These are phyloP conservation scores for Clavispora fructus DNA, from an alignment of 805 yeast species.

Conservation along the genomic window DNA sequence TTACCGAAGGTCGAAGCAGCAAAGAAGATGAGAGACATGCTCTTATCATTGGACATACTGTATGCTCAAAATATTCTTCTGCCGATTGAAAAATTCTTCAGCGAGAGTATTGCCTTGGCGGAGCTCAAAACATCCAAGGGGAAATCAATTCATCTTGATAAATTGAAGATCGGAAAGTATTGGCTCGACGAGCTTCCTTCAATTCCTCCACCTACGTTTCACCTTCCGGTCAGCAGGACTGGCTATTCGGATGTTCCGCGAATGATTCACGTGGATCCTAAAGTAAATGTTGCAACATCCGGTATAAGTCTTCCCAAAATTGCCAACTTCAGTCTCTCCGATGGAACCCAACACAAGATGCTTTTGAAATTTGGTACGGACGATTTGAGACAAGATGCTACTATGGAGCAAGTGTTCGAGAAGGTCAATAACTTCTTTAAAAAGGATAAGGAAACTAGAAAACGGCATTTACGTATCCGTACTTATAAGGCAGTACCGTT, in stretches of 20 bases:
- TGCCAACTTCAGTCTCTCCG: conserved; percentile 45
- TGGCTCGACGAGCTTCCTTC: conserved; percentile 48
- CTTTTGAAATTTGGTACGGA: conserved; percentile 83
- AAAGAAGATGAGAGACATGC: conserved; percentile 37
- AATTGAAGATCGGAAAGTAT: conserved; percentile 34
- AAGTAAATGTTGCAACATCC: conserved; percentile 60
- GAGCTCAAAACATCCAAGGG: conserved; percentile 37
- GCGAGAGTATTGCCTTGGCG: conserved; percentile 48
- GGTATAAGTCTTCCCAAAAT: conserved; percentile 91
- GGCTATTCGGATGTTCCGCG: conserved; percentile 44
- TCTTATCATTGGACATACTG: conserved; percentile 22
- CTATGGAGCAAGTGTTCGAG: conserved; percentile 94
- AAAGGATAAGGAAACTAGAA: conserved; percentile 50
- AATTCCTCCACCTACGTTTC: conserved; percentile 66
- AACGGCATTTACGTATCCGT: conserved; percentile 56
- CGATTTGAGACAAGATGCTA: conserved; percentile 91
- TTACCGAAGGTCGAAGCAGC: conserved; percentile 48
- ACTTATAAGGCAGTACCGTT: conserved; percentile 89
- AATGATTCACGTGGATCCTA: conserved; percentile 41
- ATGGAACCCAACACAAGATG: conserved; percentile 56
- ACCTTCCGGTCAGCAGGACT: conserved; percentile 37
- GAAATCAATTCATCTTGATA: conserved; percentile 24
- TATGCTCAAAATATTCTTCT: conserved; percentile 27
- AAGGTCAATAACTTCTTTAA: conserved; percentile 69
- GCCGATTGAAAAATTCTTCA: conserved; percentile 48